Conservation (phyloP, 805 yeast species). For the Yarrowia sp. region DNA sequence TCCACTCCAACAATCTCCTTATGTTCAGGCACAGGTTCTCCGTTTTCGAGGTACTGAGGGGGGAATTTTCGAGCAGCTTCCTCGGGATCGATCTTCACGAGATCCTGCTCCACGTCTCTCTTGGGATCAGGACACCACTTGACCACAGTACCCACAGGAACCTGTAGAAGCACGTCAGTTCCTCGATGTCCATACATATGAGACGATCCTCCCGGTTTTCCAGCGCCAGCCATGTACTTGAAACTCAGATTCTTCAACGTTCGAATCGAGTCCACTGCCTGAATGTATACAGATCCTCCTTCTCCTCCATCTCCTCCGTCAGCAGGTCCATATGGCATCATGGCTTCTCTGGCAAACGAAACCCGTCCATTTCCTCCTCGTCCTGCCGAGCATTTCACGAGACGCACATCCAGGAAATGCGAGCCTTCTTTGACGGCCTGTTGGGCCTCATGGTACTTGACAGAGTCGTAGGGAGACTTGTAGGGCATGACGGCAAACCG, state of each 20-base stretch:
- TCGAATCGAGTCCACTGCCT: slow-evolving; percentile 74
- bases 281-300: slow-evolving; percentile 87
- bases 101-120: slow-evolving; percentile 41
- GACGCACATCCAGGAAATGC: slow-evolving; percentile 61
- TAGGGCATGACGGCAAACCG: slow-evolving; percentile 26
- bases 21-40: slow-evolving; percentile 41
- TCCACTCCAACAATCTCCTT: slow-evolving; percentile 42
- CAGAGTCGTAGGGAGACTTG: slow-evolving; percentile 36
- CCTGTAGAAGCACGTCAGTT: slow-evolving; percentile 75
- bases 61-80: slow-evolving; percentile 16
- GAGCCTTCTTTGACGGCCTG: slow-evolving; percentile 36
- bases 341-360: slow-evolving; percentile 86
- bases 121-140: slow-evolving; percentile 85
- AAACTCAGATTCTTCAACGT: slow-evolving; percentile 74
- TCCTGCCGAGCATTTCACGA: slow-evolving; percentile 75
- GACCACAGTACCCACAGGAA: slow-evolving; percentile 90
- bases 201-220: slow-evolving; percentile 70
- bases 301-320: slow-evolving; percentile 99
- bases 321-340: slow-evolving; percentile 87
- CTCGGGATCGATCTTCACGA: slow-evolving; percentile 41
- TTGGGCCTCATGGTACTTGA: slow-evolving; percentile 39
- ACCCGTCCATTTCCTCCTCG: slow-evolving; percentile 88
- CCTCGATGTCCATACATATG: slow-evolving; percentile 92
- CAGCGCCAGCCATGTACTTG: slow-evolving; percentile 74
- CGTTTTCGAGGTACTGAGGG: slow-evolving; percentile 41